Base-by-base conservation (phyloP, 352 stramenopile genomes). In the Pythium utonaiense region DNA sequence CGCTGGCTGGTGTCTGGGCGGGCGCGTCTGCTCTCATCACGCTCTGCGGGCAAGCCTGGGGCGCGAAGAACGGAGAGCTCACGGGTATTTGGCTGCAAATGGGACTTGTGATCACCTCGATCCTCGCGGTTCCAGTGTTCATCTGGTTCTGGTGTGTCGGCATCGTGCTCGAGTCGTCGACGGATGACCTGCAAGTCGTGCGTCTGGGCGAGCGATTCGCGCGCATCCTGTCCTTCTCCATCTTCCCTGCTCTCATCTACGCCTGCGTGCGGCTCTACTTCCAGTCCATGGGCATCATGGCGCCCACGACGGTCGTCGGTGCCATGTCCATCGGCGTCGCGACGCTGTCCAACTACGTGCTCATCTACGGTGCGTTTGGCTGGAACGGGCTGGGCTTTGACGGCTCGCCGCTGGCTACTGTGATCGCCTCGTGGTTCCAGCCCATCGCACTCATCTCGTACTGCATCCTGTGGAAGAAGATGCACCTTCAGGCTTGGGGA, bases 341-440 rank as follows among this genome's bases (percentile, higher is more conserved):
- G 0, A 70, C 74, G 55, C 70, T 62, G 1, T 74, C 74, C 62
- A 93, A 93, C 71, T 93, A 91, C 40, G 24, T 71, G 2, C 56
- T 77, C 33, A 77, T 77, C 45, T 77, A 74, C 50, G 69, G 69
- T 38, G 61, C 61, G 38, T 86, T 79, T 34, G 79, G 77, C 17
- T 84, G 78, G 74, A 27, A 21, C 4, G 82, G 82, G 3, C 54
- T 94, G 44, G 84, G 80, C 53, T 94, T 94, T 48, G 77, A 91
- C 55, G 82, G 84, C 17, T 94, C 84, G 2, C 78, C 84, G 14
- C 70, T 90, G 28, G 71, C 84, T 16, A 92, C 84, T 0, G 84
- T 91, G 33, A 78, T 92, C 25, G 84, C 84, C 2, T 82, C 82
- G 4, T 90, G 79, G 78, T 94, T 91, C 67, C 84, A 94, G 56